These are phyloP conservation scores for Penicillium soppii DNA, from an alignment of 495 filamentous ascomycete genomes.

Conservation along the genomic window DNA sequence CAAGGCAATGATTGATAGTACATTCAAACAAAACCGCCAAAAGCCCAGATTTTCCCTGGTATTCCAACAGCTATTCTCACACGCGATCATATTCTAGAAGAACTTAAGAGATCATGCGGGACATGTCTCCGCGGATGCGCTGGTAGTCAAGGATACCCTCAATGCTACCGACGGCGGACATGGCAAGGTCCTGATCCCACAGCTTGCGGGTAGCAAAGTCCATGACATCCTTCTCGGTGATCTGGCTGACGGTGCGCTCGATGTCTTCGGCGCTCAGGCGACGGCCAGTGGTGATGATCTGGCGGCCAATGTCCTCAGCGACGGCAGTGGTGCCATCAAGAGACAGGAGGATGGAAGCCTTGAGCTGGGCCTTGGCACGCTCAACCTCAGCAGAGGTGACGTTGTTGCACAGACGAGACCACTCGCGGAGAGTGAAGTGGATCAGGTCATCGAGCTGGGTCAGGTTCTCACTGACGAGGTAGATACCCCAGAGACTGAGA, in stretches of 20 bases:
- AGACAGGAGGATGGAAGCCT: constrained; percentile 94
- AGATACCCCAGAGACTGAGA: constrained; percentile 95
- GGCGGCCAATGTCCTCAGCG: constrained; percentile 96
- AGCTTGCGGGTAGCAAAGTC: constrained; percentile 85
- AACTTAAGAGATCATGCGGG: constrained; percentile 63
- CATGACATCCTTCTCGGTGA: constrained; percentile 96
- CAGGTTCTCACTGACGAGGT: constrained; percentile 89
- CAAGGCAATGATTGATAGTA: constrained; percentile 39
- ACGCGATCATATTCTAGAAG: constrained; percentile 17
- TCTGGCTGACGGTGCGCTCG: constrained; percentile 78
- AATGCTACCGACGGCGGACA: constrained; percentile 88
- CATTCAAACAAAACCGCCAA: constrained; percentile 30
- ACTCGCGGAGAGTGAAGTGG: constrained; percentile 98
- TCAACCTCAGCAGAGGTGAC: constrained; percentile 90
- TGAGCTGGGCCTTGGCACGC: constrained; percentile 98
- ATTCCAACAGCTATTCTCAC: constrained; percentile 20
- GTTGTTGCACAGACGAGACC: constrained; percentile 84
- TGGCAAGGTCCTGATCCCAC: constrained; percentile 95
- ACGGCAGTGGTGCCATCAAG: constrained; percentile 97
- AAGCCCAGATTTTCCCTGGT: constrained; percentile 1
- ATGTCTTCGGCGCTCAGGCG: constrained; percentile 90
- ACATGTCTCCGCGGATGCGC: constrained; percentile 85
- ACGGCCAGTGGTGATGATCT: constrained; percentile 95
- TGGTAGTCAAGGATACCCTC: constrained; percentile 91
- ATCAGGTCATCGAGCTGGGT: constrained; percentile 88